Base-by-base conservation (phyloP, 495 filamentous ascomycete genomes). In the Elaphomyces granulatus region DNA sequence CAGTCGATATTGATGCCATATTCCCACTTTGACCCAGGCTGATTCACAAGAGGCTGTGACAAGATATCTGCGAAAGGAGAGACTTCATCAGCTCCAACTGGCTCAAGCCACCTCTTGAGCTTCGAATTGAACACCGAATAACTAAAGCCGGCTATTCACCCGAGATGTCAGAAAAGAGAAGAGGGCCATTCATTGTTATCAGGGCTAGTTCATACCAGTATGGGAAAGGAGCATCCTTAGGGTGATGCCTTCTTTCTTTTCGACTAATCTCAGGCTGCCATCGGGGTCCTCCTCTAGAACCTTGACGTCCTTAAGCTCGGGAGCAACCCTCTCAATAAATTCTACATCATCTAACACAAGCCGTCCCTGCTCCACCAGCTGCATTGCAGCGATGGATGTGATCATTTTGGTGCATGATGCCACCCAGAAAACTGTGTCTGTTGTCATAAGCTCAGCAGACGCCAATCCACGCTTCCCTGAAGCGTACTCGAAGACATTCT, bases 1-100 rank as follows among this genome's bases (percentile, higher is more conserved):
- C 71, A 75, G 49, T 77, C 72, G 38, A 74, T 56, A 36, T 63
- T 61, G 32, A 63, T 54, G 58, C 71, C 71, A 45, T 77, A 77
- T 34, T 60, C 54, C 66, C 68, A 75, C 19, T 52, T 48, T 15
- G 48, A 52, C 1, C 71, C 71, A 20, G 73, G 73, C 42, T 76
- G 67, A 46, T 67, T 68, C 12, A 71, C 43, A 37, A 77, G 49
- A 9, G 72, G 71, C 21, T 48, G 48, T n/a, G 66, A 45, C 0
- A 45, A 20, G 34, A 64, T 67, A 28, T 56, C 46, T 16, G 44
- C 40, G 34, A 63, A 49, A 3, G 60, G 62, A 7, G 53, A 52
- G 42, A 75, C 65, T 48, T 74, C 71, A 45, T 75, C 67, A 18
- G 56, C 53, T n/a, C 72, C 71, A 4, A 50, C 44, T 4, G 63